Conservation (phyloP, 768 basidiomycete genomes). For the Phylloporus sp. region DNA sequence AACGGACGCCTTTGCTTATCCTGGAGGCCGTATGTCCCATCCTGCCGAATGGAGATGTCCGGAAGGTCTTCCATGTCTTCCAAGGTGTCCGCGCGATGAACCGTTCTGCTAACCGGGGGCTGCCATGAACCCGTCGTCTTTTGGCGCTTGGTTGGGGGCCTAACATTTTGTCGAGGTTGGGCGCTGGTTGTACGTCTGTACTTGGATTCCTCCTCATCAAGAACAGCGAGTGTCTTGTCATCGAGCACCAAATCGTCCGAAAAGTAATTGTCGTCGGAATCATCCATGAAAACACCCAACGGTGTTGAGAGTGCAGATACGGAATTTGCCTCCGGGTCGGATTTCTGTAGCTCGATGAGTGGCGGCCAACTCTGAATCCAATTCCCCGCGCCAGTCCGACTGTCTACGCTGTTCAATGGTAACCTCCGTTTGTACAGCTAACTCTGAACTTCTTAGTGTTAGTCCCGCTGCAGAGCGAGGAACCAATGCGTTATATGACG, state of each 20-base stretch:
- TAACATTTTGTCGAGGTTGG: conserved; percentile 24
- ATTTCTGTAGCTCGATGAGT: no score
- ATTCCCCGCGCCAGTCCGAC: no score
- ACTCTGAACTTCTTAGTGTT: no score
- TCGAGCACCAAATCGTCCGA: conserved; percentile 62
- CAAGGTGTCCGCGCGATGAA: conserved; percentile 21
- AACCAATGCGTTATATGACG: no score
- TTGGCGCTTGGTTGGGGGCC: conserved; percentile 50
- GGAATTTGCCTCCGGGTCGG: no score
- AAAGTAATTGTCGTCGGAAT: conserved; percentile 65
- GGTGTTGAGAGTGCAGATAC: no score
- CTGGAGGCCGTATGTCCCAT: conserved; percentile 51
- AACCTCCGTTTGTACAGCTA: no score
- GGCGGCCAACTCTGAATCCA: no score
- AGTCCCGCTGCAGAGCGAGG: no score
- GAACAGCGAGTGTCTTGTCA: conserved; percentile 52
- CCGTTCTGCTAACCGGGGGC: conserved; percentile 30
- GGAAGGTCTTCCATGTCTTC: conserved; percentile 52
- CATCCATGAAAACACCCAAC: conserved; percentile 44
- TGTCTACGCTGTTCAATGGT: no score
- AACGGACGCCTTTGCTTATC: conserved; percentile 17
- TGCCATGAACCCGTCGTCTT: conserved; percentile 47
- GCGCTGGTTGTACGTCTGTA: conserved; percentile 23
- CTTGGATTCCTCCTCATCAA: conserved; percentile 54
- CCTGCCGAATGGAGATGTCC: conserved; percentile 55